These are phyloP conservation scores for Sporothrix humicola DNA, from an alignment of 2,329 filamentous ascomycete genomes.

Conservation along the genomic window DNA sequence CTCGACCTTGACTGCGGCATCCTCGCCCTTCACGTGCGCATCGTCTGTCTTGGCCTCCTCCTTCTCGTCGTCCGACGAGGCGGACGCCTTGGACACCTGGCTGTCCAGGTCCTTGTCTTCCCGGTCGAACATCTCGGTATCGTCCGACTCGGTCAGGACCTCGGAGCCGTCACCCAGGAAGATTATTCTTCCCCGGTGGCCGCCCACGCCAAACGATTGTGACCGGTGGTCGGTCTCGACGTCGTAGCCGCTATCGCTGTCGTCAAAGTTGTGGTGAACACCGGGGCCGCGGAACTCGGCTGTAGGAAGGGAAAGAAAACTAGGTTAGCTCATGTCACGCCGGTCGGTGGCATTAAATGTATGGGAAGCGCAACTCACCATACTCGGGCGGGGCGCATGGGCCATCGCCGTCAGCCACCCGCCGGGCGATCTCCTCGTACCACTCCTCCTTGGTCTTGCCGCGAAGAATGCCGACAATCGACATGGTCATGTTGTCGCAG, in stretches of 20 bases:
- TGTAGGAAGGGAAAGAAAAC: conserved; percentile 46
- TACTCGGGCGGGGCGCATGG: conserved; percentile 99
- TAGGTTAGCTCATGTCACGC: neutral
- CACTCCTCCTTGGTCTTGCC: conserved; percentile 96
- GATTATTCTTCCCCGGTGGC: conserved; percentile 85
- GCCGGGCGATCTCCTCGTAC: conserved; percentile 94
- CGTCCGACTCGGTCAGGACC: conserved; percentile 84
- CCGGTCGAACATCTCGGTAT: conserved; percentile 93
- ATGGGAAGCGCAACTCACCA: conserved; percentile 70
- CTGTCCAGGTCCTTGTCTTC: conserved; percentile 86
- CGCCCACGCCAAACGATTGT: conserved; percentile 68
- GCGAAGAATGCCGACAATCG: conserved; percentile 83
- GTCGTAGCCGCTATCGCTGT: conserved; percentile 78
- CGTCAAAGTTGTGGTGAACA: conserved; percentile 81
- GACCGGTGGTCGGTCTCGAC: conserved; percentile 71
- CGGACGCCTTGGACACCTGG: conserved; percentile 73
- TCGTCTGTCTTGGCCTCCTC: conserved; percentile 27
- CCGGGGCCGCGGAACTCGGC: conserved; percentile 85
- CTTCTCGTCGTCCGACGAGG: conserved; percentile 35
- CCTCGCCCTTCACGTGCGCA: neutral
- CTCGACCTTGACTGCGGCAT: conserved; percentile 9
- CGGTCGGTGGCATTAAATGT: neutral
- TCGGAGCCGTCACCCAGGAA: conserved; percentile 95
- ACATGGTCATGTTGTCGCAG: conserved; percentile 99
- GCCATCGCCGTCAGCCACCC: conserved; percentile 95